Evolutionary conservation across 306 rosid genomes (phyloP), one percentile per base, ranked within the genome.

Genomic region (Cajanus cajan): DNA sequence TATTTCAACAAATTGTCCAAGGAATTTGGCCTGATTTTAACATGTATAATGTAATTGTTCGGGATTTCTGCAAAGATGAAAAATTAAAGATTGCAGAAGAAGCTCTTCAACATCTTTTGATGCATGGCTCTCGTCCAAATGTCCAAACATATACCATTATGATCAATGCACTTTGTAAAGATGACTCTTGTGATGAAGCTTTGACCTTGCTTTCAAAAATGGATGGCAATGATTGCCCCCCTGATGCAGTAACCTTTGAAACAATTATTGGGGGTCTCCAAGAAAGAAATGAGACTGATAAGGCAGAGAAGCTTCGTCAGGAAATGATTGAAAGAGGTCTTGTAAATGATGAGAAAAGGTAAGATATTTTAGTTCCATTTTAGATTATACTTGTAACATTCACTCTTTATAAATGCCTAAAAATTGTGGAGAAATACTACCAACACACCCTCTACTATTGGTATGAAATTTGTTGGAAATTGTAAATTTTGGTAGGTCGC

Each of bases 131-230:
- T 52, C 13, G 14, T 71, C 83, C 85, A 39, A 76, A 77, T 85
- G 85, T 80, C 51, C 57, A 5, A 55, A 80, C 88, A 45, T 84
- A 84, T 67, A 84, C 85, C 31, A 77, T 77, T 24, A 45, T 84
- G 77, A 84, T 84, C 34, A 76, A 62, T 66, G 82, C 69, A 33
- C 85, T 84, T 55, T 84, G 87, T 76, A 64, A 82, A 77, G 79
- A 76, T 64, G 68, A 39, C 24, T 55, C 77, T 47, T 77, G 55
- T 25, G 77, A 57, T 80, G 87, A 80, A 80, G 87, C 87, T 10
- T 3, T 34, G 21, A 11, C 14, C 62, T 76, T 84, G 55, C 77
- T 80, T 55, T 64, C 58, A 50, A 71, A 71, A 55, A 84, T 84
- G 87, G 76, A 84, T 36, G 73, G 31, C 37, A 64, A 71, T 28